Percentiles rank a stretch among this genome's conserved stretches.
Conservation (phyloP, 305 asterid genomes). For the Fraxinus nigra region DNA sequence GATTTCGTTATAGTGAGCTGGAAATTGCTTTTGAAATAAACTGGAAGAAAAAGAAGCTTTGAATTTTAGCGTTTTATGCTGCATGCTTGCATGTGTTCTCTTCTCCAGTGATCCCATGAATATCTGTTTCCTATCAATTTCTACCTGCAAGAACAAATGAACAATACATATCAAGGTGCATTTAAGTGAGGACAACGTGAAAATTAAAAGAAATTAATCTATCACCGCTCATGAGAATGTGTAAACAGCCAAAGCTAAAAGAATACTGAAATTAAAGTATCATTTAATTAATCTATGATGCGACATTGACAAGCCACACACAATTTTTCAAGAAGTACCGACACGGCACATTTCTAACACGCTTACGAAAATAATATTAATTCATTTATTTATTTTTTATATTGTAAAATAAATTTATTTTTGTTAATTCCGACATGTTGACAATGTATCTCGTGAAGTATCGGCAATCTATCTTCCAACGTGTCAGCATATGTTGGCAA, state of each 20-base stretch:
- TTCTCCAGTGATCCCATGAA: conserved; percentile 82
- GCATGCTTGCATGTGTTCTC: conserved; percentile 61
- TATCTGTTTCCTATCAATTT: conserved; percentile 61
- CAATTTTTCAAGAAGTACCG: background rate
- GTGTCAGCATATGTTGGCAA: background rate
- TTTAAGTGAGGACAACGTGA: conserved; percentile 10
- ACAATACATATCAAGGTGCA: conserved; percentile 2
- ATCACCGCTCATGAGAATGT: background rate
- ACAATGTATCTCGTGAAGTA: background rate
- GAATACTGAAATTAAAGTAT: conserved; percentile 1
- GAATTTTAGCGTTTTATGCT: conserved; percentile 57
- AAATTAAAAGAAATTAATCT: background rate
- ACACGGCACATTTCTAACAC: background rate
- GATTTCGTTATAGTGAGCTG: conserved; percentile 68
- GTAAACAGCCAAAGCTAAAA: background rate
- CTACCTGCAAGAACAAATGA: conserved; percentile 56
- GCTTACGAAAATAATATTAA: background rate
- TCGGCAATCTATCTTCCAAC: background rate
- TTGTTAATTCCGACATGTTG: background rate
- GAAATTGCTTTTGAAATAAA: conserved; percentile 76
- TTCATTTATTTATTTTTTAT: background rate
- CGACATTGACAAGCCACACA: background rate
- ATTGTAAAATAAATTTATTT: background rate
- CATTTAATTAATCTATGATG: background rate
- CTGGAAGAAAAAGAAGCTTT: conserved; percentile 81